A percentile compares a stretch with the other conserved stretches of the same genome.
Evolutionary conservation across 164 flowering plant genomes (phyloP).

Genomic region (Houttuynia cordata): DNA sequence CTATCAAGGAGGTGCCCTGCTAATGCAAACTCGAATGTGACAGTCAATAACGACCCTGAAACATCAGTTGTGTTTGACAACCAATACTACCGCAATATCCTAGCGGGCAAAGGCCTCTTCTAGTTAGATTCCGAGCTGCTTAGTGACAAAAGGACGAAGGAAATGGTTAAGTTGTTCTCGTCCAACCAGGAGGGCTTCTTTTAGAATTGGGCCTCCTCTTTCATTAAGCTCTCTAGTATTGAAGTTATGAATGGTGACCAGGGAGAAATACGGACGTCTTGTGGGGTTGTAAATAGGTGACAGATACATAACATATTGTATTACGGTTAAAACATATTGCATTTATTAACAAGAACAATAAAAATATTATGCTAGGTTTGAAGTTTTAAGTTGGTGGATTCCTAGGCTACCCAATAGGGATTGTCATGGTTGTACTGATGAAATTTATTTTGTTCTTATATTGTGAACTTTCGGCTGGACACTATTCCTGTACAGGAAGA

Average conservation of each 20-base stretch:
- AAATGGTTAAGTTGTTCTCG: conserved; percentile 33
- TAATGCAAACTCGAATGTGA: conserved; percentile 23
- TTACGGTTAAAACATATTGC: no score
- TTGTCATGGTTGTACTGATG: no score
- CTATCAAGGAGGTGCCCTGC: conserved; percentile 40
- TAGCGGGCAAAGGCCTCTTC: conserved; percentile 47
- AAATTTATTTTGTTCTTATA: no score
- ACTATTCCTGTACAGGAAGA: no score
- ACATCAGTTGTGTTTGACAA: conserved; percentile 53
- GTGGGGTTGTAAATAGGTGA: conserved; percentile 29
- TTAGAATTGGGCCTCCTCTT: conserved; percentile 46
- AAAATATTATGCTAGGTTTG: no score
- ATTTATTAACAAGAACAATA: no score
- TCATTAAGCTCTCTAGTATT: conserved; percentile 44
- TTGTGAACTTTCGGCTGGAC: no score
- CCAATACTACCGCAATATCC: conserved; percentile 45
- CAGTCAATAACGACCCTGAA: conserved; percentile 48
- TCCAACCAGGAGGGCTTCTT: conserved; percentile 39
- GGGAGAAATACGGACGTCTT: conserved; percentile 52
- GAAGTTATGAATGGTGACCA: conserved; percentile 49
- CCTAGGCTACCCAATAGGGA: no score
- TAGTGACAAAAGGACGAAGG: conserved; percentile 36
- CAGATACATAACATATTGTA: no score
- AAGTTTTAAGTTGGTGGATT: not conserved
- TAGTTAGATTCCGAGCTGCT: conserved; percentile 59